phyloP scores from a whole-genome alignment of 345 rosid genomes.

The Boechera stricta region DNA sequence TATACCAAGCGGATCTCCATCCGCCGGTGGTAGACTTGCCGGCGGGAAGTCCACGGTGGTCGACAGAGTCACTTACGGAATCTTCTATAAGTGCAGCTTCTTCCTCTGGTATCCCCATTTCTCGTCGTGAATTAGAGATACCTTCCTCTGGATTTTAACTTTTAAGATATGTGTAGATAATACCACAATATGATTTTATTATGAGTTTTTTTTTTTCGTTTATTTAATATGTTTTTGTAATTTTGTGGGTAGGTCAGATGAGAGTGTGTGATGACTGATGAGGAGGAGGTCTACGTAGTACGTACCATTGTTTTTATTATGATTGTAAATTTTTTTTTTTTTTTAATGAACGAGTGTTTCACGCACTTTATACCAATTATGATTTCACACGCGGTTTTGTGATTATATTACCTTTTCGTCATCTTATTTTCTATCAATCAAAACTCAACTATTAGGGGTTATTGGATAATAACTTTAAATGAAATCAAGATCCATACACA shows the following conservation, averaged over 20 bases:
- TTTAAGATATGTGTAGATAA: too few relatives aligned
- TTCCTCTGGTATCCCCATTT: constrained; percentile 28
- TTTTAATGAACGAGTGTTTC: too few relatives aligned
- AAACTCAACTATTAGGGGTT: not conserved
- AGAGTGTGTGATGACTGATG: too few relatives aligned
- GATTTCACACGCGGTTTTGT: not conserved
- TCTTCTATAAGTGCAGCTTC: constrained; percentile 29
- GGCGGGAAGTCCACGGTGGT: constrained; percentile 40
- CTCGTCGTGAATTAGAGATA: not conserved
- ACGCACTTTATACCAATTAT: too few relatives aligned
- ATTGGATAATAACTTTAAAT: not conserved
- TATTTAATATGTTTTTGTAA: too few relatives aligned
- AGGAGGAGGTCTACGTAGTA: too few relatives aligned
- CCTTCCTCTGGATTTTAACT: not conserved
- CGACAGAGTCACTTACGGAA: constrained; percentile 27
- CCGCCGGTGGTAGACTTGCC: constrained; percentile 39
- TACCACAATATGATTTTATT: too few relatives aligned
- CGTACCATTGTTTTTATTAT: too few relatives aligned
- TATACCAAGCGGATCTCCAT: constrained; percentile 44
- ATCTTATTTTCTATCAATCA: not conserved
- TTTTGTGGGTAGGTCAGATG: too few relatives aligned
- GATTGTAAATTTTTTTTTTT: too few relatives aligned
- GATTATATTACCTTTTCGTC: not conserved
- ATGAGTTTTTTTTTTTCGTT: too few relatives aligned
- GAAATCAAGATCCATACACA: not conserved